These are phyloP conservation scores for Fomitopsis betulina DNA, from an alignment of 1,284 basidiomycete genomes.

Conservation along the genomic window DNA sequence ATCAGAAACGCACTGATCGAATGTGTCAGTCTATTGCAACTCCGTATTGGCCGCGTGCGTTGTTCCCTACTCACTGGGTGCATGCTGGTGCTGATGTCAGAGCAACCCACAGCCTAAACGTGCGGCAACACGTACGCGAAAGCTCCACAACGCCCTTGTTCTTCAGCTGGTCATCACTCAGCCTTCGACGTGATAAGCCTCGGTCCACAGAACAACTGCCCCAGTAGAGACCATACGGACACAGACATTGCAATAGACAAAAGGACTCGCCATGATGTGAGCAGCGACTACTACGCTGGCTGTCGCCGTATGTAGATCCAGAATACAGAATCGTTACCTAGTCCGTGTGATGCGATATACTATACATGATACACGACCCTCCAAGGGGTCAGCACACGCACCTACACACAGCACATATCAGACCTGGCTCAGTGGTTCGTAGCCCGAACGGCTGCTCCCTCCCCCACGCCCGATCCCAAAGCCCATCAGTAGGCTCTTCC, in stretches of 20 bases:
- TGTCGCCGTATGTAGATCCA: too few relatives aligned
- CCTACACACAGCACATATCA: constrained; percentile 16
- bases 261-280: too few relatives aligned
- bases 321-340: not conserved
- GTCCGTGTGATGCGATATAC: not conserved
- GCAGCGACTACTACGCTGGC: too few relatives aligned
- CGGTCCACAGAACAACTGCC: too few relatives aligned
- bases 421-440: constrained; percentile 60
- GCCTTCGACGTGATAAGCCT: too few relatives aligned
- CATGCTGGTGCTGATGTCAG: not conserved
- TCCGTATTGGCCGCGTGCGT: not conserved
- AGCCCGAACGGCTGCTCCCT: constrained; percentile 45
- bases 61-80: too few relatives aligned
- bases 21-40: not conserved
- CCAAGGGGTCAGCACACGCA: not conserved
- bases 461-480: constrained; percentile 37
- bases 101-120: not conserved
- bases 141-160: not conserved
- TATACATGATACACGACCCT: not conserved
- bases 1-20: not conserved
- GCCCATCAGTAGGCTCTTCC: constrained; percentile 48
- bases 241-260: too few relatives aligned
- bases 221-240: too few relatives aligned
- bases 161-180: not conserved
- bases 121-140: not conserved